phyloP scores from a whole-genome alignment of 2,329 filamentous ascomycete genomes.

The Magnaporthiopsis poae region DNA sequence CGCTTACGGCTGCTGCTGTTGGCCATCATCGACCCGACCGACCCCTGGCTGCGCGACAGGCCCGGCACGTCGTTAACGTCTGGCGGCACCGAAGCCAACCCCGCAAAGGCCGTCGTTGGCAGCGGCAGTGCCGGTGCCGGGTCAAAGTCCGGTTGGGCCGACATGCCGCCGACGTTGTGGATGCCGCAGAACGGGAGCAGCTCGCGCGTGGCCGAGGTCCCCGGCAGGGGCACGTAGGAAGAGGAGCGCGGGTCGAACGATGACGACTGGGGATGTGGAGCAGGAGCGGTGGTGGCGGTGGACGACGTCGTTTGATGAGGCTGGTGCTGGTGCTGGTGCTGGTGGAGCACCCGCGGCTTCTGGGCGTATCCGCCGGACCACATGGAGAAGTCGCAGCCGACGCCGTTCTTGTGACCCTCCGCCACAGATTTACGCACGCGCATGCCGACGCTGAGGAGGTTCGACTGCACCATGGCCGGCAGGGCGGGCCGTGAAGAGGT shows the following conservation, averaged over 20 bases:
- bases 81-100: background rate
- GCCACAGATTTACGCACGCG: slow-evolving; percentile 84
- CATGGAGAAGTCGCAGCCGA: slow-evolving; percentile 39
- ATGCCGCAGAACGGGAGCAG: slow-evolving; percentile 73
- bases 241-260: slow-evolving; percentile 14
- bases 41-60: slow-evolving; percentile 47
- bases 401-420: slow-evolving; percentile 81
- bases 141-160: slow-evolving; percentile 41
- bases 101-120: background rate
- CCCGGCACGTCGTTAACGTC: slow-evolving; percentile 27
- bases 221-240: slow-evolving; percentile 17
- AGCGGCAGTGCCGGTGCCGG: slow-evolving; percentile 7
- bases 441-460: slow-evolving; percentile 88
- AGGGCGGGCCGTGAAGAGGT: slow-evolving; percentile 29
- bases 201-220: slow-evolving; percentile 39
- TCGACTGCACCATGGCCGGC: slow-evolving; percentile 61
- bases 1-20: slow-evolving; percentile 34
- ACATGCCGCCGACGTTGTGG: slow-evolving; percentile 61
- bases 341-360: background rate
- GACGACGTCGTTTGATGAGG: too few species aligned
- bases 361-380: slow-evolving; percentile 29
- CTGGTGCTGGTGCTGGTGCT: slow-evolving; percentile 8
- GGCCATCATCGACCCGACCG: slow-evolving; percentile 26
- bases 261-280: slow-evolving; percentile 3
- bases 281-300: too few species aligned